Evolutionary conservation across 2,329 filamentous ascomycete genomes (phyloP).

Genomic region (Colletotrichum sp.): DNA sequence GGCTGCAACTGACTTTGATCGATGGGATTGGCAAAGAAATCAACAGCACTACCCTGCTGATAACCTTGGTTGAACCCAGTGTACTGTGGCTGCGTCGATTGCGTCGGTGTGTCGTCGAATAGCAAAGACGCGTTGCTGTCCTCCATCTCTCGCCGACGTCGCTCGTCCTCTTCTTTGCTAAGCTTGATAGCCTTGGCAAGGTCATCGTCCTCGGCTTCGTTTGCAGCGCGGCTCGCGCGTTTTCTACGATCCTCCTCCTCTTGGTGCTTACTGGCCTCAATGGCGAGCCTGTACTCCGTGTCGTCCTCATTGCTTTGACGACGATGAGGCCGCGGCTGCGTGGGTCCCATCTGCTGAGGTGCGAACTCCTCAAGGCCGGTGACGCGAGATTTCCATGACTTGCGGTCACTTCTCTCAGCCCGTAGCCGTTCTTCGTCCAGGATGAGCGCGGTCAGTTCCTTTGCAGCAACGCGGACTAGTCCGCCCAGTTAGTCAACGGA

Average conservation of each 20-base stretch:
- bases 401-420: conserved; percentile 87
- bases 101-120: conserved; percentile 79
- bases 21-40: conserved; percentile 96
- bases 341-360: conserved; percentile 43
- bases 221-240: conserved; percentile 65
- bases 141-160: conserved; percentile 85
- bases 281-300: conserved; percentile 84
- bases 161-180: conserved; percentile 92
- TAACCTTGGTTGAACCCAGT: conserved; percentile 97
- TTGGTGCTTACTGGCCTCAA: conserved; percentile 94
- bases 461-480: conserved; percentile 90
- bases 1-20: conserved; percentile 76
- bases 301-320: conserved; percentile 74
- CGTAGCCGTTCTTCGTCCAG: conserved; percentile 92
- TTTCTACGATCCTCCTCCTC: conserved; percentile 87
- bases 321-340: conserved; percentile 45
- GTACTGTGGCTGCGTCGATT: conserved; percentile 66
- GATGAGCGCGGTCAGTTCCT: conserved; percentile 91
- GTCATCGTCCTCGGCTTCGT: conserved; percentile 75
- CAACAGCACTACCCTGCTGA: conserved; percentile 93
- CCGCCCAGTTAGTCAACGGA: conserved; percentile 30
- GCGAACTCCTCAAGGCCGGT: conserved; percentile 87
- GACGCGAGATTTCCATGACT: conserved; percentile 95
- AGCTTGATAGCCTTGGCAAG: conserved; percentile 93
- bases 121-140: conserved; percentile 83